Percentiles rank a stretch among this genome's conserved stretches.
Evolutionary conservation across 2,329 filamentous ascomycete genomes (phyloP).

Genomic region (Stagonosporopsis chrysanthemi): DNA sequence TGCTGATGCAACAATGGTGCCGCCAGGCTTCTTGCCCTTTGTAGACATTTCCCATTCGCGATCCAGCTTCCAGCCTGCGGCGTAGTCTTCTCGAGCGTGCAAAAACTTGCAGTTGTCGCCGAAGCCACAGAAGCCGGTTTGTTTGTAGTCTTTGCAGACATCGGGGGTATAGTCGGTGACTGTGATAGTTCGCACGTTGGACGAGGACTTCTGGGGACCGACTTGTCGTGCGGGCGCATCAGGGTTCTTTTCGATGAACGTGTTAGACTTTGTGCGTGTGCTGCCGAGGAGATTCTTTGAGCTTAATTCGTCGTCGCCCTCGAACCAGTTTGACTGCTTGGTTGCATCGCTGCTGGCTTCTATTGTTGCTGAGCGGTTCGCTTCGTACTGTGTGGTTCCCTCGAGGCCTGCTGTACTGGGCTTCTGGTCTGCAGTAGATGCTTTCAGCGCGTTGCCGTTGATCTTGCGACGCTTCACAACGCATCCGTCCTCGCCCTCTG

Average conservation of each 20-base stretch:
- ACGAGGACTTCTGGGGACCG: slow-evolving; percentile 85
- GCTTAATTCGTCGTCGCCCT: slow-evolving; percentile 61
- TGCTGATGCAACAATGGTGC: slow-evolving; percentile 64
- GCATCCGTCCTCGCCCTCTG: slow-evolving; percentile 70
- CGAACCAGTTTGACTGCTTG: slow-evolving; percentile 88
- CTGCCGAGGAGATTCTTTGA: slow-evolving; percentile 67
- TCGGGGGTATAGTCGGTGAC: slow-evolving; percentile 91
- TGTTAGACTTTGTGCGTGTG: slow-evolving; percentile 53
- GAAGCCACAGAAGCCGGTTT: slow-evolving; percentile 70
- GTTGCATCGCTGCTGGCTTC: slow-evolving; percentile 83
- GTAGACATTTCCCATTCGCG: slow-evolving; percentile 88
- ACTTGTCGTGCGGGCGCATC: slow-evolving; percentile 74
- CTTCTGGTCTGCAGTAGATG: slow-evolving; percentile 65
- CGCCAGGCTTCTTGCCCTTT: slow-evolving; percentile 64
- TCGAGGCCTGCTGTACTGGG: slow-evolving; percentile 47
- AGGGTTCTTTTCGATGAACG: slow-evolving; percentile 81
- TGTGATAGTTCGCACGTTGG: slow-evolving; percentile 90
- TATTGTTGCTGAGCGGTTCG: slow-evolving; percentile 69
- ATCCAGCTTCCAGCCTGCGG: slow-evolving; percentile 95
- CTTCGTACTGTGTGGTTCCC: slow-evolving; percentile 63
- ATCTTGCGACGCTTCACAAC: slow-evolving; percentile 81
- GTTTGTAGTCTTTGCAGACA: slow-evolving; percentile 93
- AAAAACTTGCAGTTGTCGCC: slow-evolving; percentile 84
- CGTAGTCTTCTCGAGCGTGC: slow-evolving; percentile 79
- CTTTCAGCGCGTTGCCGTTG: slow-evolving; percentile 69